Base-by-base conservation (phyloP, 441 rosid genomes). In the Gossypium armourianum region DNA sequence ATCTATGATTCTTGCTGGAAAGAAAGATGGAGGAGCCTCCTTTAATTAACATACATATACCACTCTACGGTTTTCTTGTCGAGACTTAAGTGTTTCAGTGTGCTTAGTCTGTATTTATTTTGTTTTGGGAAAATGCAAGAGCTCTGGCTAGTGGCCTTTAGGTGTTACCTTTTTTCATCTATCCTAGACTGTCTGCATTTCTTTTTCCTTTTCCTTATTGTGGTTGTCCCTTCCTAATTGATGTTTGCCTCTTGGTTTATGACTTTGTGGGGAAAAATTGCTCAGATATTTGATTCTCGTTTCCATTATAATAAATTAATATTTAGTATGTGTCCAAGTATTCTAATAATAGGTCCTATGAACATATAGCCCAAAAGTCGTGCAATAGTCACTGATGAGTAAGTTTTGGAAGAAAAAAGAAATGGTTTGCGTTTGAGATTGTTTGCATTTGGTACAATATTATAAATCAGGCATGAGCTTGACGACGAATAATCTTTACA, bases 1-100 rank as follows among this genome's bases (percentile, higher is more conserved):
- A 65, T 92, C 91, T 4, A 94, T 92, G 80, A 86, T 92, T 68
- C 96, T 92, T 61, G 91, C 90, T 24, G 97, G 98, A 54, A 52
- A 32, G 74, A 71, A 58, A 70, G 56, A 70, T 7, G 52, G 43
- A 13, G 49, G 56, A 23, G 49, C 56, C 4, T 58, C 73, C 20
- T 16, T 64, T 19, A 52, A 36, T 40, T 62, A 49, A 62, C 45
- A 36, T 17, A 50, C 54, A 50, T 50, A 13, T 13, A 62, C 15
- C 45, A 23, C 8, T n/a, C 2, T 36, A n/a, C 13, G 45, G 64
- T 59, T n/a, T 28, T 17, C 45, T 40, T 10, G 15, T 62, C 12
- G 20, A 6, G 8, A 26, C 43, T 21, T 66, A 15, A 15, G 19
- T 16, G 13, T 66, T 24, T 66, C 40, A 23, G 57, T 66, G 13